Evolutionary conservation across 805 yeast species (phyloP).

Genomic region (Yamadazyma ubonensis): DNA sequence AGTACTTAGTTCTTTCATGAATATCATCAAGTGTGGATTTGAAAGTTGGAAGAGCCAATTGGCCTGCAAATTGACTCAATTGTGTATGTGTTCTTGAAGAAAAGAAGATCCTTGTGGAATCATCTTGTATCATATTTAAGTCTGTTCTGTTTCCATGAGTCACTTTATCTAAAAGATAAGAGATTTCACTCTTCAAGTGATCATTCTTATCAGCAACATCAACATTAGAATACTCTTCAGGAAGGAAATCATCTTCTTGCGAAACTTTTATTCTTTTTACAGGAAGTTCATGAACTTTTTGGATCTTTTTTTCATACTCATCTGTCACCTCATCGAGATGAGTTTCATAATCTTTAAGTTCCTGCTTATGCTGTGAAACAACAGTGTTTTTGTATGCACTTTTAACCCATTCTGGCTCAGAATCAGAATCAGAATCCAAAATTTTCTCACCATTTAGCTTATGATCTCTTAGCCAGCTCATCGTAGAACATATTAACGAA

Average conservation of each 20-base stretch:
- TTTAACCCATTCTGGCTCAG: conserved; percentile 72
- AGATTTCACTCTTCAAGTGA: conserved; percentile 29
- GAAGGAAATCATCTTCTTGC: conserved; percentile 22
- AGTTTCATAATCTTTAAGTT: conserved; percentile 39
- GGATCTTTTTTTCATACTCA: conserved; percentile 19
- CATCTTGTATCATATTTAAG: conserved; percentile 16
- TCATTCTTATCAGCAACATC: conserved; percentile 14
- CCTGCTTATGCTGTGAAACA: conserved; percentile 23
- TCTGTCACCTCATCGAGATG: conserved; percentile 36
- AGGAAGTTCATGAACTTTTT: conserved; percentile 16
- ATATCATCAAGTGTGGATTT: conserved; percentile 54
- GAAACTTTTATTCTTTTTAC: conserved; percentile 11
- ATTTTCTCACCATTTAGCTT: conserved; percentile 23
- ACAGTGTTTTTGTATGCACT: conserved; percentile 35
- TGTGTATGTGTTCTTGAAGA: conserved; percentile 93
- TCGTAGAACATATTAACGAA: conserved; percentile 77
- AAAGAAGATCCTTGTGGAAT: conserved; percentile 50
- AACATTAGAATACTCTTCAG: conserved; percentile 38
- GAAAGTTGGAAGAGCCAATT: conserved; percentile 59
- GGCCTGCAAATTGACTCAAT: conserved; percentile 73
- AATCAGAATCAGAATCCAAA: conserved; percentile 33
- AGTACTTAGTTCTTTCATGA: conserved; percentile 58
- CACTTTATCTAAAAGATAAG: conserved; percentile 40
- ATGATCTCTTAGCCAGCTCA: conserved; percentile 74
- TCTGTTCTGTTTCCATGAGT: conserved; percentile 27